These are phyloP conservation scores for Fusarium scirpi DNA, from an alignment of 2,329 filamentous ascomycete species.

Conservation along the genomic window DNA sequence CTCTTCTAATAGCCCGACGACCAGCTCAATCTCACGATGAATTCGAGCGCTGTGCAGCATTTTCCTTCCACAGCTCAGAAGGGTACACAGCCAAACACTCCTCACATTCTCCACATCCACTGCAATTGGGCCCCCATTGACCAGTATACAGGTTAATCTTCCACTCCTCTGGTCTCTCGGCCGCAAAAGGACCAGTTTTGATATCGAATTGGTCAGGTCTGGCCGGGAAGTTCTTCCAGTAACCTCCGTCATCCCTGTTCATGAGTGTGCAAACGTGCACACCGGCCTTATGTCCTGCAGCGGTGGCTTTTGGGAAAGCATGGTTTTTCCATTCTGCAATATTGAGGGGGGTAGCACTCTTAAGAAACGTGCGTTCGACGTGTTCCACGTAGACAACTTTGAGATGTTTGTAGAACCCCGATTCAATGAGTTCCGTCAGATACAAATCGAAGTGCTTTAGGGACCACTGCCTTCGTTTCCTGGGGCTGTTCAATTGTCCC, in stretches of 20 bases:
- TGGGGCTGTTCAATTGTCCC: background rate
- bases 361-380: slow-evolving; percentile 6
- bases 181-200: slow-evolving; percentile 15
- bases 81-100: slow-evolving; percentile 33
- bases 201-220: slow-evolving; percentile 31
- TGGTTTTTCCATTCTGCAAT: background rate
- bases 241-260: slow-evolving; percentile 7
- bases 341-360: too few species aligned
- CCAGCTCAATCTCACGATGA: background rate
- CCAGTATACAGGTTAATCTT: slow-evolving; percentile 13
- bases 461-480: background rate
- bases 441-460: background rate
- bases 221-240: slow-evolving; percentile 32
- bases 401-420: background rate
- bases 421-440: slow-evolving; percentile 16
- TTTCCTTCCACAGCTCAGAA: slow-evolving; percentile 21
- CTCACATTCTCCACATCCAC: slow-evolving; percentile 28
- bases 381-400: slow-evolving; percentile 27
- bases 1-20: background rate
- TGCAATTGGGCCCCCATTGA: slow-evolving; percentile 27
- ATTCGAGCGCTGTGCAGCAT: background rate
- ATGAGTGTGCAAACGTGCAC: slow-evolving; percentile 29
- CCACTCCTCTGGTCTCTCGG: slow-evolving; percentile 26
- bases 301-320: slow-evolving; percentile 14
- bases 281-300: slow-evolving; percentile 8